phyloP scores from a whole-genome alignment of 2,329 filamentous ascomycete genomes.

The Fusarium palustre region DNA sequence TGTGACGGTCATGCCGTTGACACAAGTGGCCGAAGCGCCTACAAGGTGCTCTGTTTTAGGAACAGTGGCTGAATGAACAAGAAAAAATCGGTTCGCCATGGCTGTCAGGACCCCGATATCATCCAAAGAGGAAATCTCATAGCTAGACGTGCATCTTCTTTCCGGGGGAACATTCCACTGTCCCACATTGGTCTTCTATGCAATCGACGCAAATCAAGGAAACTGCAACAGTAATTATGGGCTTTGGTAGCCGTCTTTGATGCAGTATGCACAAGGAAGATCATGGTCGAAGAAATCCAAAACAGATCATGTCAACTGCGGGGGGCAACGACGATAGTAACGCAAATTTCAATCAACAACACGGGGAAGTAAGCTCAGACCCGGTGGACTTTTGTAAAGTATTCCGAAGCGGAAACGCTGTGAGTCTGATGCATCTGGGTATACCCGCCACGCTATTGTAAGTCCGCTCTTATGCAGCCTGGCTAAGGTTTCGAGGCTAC shows the following conservation, averaged over 20 bases:
- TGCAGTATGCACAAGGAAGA: slow-evolving; percentile 10
- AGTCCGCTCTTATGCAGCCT: slow-evolving; percentile 40
- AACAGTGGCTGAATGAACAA: slow-evolving; percentile 18
- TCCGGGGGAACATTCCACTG: slow-evolving; percentile 22
- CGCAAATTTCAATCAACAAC: slow-evolving; percentile 12
- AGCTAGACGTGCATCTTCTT: slow-evolving; percentile 24
- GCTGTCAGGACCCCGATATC: slow-evolving; percentile 16
- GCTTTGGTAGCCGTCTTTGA: slow-evolving; percentile 1
- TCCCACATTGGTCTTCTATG: slow-evolving; percentile 18
- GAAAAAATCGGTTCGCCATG: slow-evolving; percentile 21
- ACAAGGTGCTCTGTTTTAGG: slow-evolving; percentile 36
- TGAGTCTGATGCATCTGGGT: slow-evolving; percentile 25
- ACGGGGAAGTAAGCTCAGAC: slow-evolving; percentile 34
- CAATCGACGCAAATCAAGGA: background rate
- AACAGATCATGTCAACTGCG: slow-evolving; percentile 39
- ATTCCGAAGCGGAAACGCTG: slow-evolving; percentile 21
- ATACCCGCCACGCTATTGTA: slow-evolving; percentile 35
- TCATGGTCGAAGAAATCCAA: slow-evolving; percentile 28
- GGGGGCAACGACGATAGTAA: slow-evolving; percentile 18
- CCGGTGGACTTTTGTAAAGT: slow-evolving; percentile 5
- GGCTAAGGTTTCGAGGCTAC: slow-evolving; percentile 22
- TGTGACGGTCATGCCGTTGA: slow-evolving; percentile 27
- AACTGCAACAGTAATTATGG: slow-evolving; percentile 19
- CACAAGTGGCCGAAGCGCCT: slow-evolving; percentile 26
- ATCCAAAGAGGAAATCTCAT: slow-evolving; percentile 25